These are phyloP conservation scores for Fusarium tanahbumbuense DNA, from an alignment of 2,329 filamentous ascomycete genomes.

Conservation along the genomic window DNA sequence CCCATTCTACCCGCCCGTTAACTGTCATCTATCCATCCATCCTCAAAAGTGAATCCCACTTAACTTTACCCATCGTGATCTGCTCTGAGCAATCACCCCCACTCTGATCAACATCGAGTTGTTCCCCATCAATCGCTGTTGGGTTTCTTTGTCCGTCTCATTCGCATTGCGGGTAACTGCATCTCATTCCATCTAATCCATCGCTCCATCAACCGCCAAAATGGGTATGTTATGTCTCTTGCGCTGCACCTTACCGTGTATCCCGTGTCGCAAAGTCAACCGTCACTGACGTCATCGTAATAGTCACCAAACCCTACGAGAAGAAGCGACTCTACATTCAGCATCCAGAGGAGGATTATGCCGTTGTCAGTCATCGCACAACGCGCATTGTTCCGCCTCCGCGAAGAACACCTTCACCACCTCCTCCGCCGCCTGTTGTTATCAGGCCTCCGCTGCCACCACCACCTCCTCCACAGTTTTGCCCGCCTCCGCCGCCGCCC, in stretches of 20 bases:
- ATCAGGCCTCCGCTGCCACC: conserved; percentile 40
- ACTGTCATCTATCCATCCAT: conserved; percentile 13
- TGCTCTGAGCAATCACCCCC: conserved; percentile 8
- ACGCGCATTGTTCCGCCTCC: conserved; percentile 54
- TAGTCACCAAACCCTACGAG: conserved; percentile 47
- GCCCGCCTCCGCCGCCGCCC: conserved; percentile 31
- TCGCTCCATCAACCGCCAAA: not conserved
- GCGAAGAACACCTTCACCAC: conserved; percentile 44
- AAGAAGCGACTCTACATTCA: conserved; percentile 59
- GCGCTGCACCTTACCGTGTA: conserved; percentile 22
- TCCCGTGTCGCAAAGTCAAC: conserved; percentile 12
- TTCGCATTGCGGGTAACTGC: conserved; percentile 24
- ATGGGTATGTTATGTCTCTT: conserved; percentile 42
- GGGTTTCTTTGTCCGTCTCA: conserved; percentile 11
- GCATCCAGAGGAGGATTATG: conserved; percentile 54
- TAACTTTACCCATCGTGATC: conserved; percentile 22
- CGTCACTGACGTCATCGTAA: conserved; percentile 42
- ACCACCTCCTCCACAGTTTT: conserved; percentile 32
- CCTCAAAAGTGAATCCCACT: conserved; percentile 9
- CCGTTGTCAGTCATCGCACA: conserved; percentile 51
- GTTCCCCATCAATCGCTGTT: conserved; percentile 15
- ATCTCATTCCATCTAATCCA: conserved; percentile 1
- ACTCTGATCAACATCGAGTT: conserved; percentile 22
- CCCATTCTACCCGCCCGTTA: conserved; percentile 12
- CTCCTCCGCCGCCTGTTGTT: conserved; percentile 41